These are phyloP conservation scores for Chlorella sp. DNA, from an alignment of 139 green algal species.

Conservation along the genomic window DNA sequence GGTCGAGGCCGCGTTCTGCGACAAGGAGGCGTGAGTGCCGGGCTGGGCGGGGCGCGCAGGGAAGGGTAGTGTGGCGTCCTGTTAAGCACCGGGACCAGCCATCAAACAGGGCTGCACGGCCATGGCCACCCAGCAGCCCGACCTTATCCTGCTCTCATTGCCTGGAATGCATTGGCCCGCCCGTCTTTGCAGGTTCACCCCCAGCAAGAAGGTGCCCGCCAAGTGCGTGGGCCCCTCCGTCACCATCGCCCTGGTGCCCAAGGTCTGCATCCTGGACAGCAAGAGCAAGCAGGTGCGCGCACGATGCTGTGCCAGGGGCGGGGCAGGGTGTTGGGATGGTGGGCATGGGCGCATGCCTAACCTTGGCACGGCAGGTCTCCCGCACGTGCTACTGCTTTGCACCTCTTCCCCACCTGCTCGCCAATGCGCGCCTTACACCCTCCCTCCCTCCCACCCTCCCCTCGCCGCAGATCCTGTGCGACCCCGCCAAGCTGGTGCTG, in stretches of 20 bases:
- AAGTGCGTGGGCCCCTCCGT: slow-evolving; percentile 39
- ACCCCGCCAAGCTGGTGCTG: slow-evolving; percentile 46
- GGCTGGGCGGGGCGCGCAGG: background rate
- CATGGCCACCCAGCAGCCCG: too few relatives aligned
- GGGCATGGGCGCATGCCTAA: background rate
- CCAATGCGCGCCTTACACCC: background rate
- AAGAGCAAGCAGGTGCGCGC: slow-evolving; percentile 15
- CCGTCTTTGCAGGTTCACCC: background rate
- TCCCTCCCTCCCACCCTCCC: background rate
- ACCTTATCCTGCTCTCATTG: background rate
- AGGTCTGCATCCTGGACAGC: slow-evolving; percentile 34
- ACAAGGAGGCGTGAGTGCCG: background rate
- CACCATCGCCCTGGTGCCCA: slow-evolving; percentile 30
- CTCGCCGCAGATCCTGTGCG: slow-evolving; percentile 27
- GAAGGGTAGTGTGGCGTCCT: background rate
- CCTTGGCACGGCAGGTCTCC: too few relatives aligned
- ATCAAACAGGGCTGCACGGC: background rate
- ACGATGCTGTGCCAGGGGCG: too few relatives aligned
- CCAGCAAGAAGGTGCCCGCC: slow-evolving; percentile 20
- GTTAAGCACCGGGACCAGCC: background rate
- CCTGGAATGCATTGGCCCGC: background rate
- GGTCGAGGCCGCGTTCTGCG: slow-evolving; percentile 19
- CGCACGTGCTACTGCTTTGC: background rate
- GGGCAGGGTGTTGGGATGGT: background rate
- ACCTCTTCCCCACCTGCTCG: background rate